Base-by-base conservation (phyloP, 2,329 filamentous ascomycete species). In the Monosporascus sp. region DNA sequence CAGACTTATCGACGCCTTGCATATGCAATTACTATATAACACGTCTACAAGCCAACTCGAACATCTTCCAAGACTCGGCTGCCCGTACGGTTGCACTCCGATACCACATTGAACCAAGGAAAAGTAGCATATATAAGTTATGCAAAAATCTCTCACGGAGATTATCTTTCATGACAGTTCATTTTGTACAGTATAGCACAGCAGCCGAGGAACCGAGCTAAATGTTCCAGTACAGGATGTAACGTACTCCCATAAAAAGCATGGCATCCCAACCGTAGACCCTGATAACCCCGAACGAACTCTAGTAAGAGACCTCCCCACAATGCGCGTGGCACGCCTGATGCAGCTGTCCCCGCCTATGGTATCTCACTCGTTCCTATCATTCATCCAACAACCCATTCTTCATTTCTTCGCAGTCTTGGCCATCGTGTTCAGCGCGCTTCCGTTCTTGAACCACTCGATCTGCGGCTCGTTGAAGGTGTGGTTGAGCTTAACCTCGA, bases 401-500 rank as follows among this genome's bases (percentile, higher is more conserved):
- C 54, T 50, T 52, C 58, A 55, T 61, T 63, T 70, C 70, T 63
- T 45, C 43, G 37, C 17, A 14, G 65, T 68, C 85, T 94, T 95
- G 63, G 93, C 92, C 93, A 99, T 99, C 66, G 92, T 97, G 86
- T 99, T 99, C 63, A 99, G 82, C 52, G 94, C 94, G 69, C 87
- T 92, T 63, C 94, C 94, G 74, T 97, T 95, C 83, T 91, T 92
- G 85, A 99, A 99, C 94, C 94, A 99, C 78, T 97, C 88, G 59
- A 99, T 88, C 80, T 99, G 94, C 65, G 89, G 85, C 73, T 91
- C 91, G 82, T 99, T 99, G 87, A 96, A 99, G 61, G 94, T 99
- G 80, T 99, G 94, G 63, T 82, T 82, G 65, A 99, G 86, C 76
- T 89, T 81, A 65, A 96, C 71, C 60, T 97, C 88, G 75, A 90